phyloP scores from a whole-genome alignment of 1,284 basidiomycete species.

The Leccinum pachyderme region DNA sequence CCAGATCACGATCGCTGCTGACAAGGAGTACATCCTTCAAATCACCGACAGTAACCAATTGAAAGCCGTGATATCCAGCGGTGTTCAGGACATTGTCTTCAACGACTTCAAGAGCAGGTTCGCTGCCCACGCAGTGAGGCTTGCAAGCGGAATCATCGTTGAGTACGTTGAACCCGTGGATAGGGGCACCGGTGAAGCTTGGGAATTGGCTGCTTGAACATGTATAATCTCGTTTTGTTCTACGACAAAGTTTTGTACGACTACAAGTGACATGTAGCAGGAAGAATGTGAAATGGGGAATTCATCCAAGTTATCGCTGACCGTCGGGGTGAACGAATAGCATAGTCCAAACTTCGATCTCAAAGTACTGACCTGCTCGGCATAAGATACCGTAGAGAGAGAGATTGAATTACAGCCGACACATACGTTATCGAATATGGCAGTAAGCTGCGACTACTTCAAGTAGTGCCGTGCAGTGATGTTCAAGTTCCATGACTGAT shows the following conservation, averaged over 20 bases:
- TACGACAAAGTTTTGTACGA: not conserved
- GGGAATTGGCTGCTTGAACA: not conserved
- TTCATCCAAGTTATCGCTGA: not conserved
- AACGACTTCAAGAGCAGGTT: not conserved
- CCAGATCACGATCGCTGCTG: not conserved
- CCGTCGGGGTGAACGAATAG: not conserved
- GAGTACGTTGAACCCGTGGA: not conserved
- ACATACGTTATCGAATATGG: too few relatives aligned
- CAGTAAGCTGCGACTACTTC: too few relatives aligned
- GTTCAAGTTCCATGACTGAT: too few relatives aligned
- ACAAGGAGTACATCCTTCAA: not conserved
- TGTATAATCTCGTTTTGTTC: not conserved
- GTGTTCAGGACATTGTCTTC: not conserved
- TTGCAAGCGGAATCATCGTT: not conserved
- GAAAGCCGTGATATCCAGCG: not conserved
- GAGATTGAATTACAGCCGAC: too few relatives aligned
- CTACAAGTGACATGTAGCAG: not conserved
- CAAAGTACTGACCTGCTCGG: too few relatives aligned
- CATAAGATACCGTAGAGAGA: too few relatives aligned
- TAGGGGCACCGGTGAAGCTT: not conserved
- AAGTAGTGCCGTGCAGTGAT: too few relatives aligned
- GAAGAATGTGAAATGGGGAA: not conserved
- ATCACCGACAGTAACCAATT: not conserved
- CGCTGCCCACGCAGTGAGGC: not conserved
- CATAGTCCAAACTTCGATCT: too few relatives aligned